Conservation (phyloP, 805 yeast genomes). For the Wickerhamiella hasegawae region DNA sequence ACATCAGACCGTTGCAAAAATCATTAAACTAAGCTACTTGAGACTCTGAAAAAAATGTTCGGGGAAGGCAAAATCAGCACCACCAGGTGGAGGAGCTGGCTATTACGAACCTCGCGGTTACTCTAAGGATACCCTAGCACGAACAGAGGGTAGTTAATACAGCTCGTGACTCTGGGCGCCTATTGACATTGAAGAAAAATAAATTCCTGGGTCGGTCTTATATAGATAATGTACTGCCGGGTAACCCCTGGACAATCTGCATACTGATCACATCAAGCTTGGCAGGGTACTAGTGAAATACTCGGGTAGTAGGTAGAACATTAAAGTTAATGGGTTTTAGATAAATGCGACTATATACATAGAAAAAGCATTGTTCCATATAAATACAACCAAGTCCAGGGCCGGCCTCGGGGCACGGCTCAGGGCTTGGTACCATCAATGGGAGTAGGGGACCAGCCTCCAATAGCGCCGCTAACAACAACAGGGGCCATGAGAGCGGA, state of each 20-base stretch:
- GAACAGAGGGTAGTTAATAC: conserved; percentile 15
- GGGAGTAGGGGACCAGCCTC: conserved; percentile 24
- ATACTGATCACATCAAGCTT: background rate
- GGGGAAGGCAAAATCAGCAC: too few relatives aligned
- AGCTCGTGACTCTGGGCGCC: conserved; percentile 21
- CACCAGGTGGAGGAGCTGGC: too few relatives aligned
- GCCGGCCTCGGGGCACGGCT: too few relatives aligned
- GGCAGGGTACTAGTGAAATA: too few relatives aligned
- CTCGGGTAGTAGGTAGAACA: too few relatives aligned
- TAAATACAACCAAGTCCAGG: too few relatives aligned
- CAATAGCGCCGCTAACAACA: conserved; percentile 41
- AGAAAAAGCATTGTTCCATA: too few relatives aligned
- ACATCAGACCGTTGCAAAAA: too few relatives aligned
- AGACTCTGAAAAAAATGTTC: background rate
- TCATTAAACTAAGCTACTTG: background rate
- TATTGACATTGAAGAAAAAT: conserved; percentile 13
- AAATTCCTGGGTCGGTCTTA: background rate
- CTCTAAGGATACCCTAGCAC: conserved; percentile 21
- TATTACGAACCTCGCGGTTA: too few relatives aligned
- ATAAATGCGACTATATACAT: too few relatives aligned
- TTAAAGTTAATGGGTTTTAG: too few relatives aligned
- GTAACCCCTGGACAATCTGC: background rate
- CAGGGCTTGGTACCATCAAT: background rate
- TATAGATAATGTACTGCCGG: background rate
- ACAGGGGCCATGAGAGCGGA: conserved; percentile 33